phyloP scores from a whole-genome alignment of 495 filamentous ascomycete species.

The Neurospora intermedia region DNA sequence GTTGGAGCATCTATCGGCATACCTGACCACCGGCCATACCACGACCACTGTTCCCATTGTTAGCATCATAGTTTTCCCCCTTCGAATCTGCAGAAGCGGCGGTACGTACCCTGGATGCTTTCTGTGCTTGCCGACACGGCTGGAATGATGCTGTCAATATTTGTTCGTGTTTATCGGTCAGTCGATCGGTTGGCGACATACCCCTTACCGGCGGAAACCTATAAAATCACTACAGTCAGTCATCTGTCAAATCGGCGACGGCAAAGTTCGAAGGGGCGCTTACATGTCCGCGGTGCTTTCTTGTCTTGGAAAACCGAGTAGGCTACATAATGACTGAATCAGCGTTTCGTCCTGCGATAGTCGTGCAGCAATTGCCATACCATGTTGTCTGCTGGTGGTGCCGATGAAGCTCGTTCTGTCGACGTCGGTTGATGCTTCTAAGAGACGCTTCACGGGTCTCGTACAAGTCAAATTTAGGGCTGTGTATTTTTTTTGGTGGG shows the following conservation, averaged over 20 bases:
- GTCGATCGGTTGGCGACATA: constrained; percentile 14
- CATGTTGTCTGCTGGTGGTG: constrained; percentile 24
- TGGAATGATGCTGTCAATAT: constrained; percentile 17
- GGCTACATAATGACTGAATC: constrained; percentile 15
- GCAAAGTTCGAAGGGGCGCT: constrained; percentile 5
- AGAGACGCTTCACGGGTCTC: constrained; percentile 16
- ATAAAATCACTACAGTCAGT: constrained; percentile 14
- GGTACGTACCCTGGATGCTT: constrained; percentile 19
- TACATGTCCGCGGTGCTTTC: constrained; percentile 32
- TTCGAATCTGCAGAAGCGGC: background rate
- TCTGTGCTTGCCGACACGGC: constrained; percentile 29
- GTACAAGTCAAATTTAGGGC: constrained; percentile 22
- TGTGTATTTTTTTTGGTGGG: constrained; percentile 28
- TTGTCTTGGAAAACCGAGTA: constrained; percentile 30
- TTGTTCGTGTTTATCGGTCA: constrained; percentile 12
- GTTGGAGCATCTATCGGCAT: constrained; percentile 6
- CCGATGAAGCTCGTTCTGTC: constrained; percentile 23
- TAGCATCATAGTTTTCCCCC: background rate
- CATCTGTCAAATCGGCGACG: constrained; percentile 1
- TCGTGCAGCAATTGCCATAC: constrained; percentile 15
- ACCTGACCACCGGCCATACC: constrained; percentile 31
- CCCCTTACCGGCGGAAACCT: constrained; percentile 32
- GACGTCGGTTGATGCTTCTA: constrained; percentile 20
- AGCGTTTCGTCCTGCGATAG: constrained; percentile 10
- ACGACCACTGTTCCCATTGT: constrained; percentile 17